These are phyloP conservation scores for Saussurea involucrata DNA, from an alignment of 129 eudicot genomes.

Conservation along the genomic window DNA sequence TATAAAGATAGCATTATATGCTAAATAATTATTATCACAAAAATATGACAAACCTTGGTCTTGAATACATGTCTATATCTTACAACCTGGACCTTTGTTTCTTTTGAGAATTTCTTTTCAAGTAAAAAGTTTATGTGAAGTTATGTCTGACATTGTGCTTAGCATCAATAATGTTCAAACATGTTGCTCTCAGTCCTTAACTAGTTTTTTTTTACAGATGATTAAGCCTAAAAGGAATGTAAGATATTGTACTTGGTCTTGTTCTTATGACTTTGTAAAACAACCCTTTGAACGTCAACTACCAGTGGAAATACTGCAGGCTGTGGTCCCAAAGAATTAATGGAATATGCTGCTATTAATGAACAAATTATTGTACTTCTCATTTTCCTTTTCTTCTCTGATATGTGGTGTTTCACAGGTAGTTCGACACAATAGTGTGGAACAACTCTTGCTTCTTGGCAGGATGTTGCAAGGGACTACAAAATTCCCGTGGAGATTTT, in stretches of 20 bases:
- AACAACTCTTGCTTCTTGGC: conserved; percentile 88
- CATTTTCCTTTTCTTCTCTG: not conserved
- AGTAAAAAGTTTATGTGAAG: not conserved
- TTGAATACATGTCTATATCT: not conserved
- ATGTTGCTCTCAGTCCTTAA: not conserved
- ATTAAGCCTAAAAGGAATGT: not conserved
- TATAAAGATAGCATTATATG: not conserved
- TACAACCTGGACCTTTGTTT: not conserved
- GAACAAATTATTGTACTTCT: not conserved
- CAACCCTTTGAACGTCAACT: not conserved
- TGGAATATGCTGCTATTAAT: not conserved
- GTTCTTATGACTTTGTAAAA: conserved; percentile 2
- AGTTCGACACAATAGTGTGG: conserved; percentile 83
- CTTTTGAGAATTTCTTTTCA: not conserved
- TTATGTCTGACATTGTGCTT: not conserved
- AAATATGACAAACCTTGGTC: not conserved
- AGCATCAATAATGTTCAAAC: not conserved
- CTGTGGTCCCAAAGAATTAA: not conserved
- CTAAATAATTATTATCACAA: not conserved
- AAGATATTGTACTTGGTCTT: not conserved
- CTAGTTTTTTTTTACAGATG: conserved; percentile 2
- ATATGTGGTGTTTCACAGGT: conserved; percentile 43
- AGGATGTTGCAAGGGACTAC: conserved; percentile 94
- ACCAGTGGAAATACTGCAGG: not conserved
- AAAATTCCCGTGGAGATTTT: conserved; percentile 82